phyloP scores from a whole-genome alignment of 108 stramenopile genomes.

The Parietichytrium sp. region DNA sequence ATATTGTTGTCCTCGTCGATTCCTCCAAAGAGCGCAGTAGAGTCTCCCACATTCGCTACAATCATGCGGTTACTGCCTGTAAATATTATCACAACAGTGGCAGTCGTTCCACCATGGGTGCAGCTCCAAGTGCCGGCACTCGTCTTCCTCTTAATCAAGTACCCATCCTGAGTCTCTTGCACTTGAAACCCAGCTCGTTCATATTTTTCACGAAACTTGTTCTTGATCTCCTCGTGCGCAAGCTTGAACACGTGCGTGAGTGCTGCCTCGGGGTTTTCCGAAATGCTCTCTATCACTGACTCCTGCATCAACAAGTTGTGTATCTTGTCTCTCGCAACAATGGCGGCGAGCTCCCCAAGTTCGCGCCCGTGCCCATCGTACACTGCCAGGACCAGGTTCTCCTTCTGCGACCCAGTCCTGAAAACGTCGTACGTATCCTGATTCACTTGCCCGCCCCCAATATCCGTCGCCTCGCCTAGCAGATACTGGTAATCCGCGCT shows the following conservation, averaged over 20 bases:
- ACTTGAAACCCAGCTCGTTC: conserved; percentile 41
- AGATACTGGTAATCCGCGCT: background rate
- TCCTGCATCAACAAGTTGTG: background rate
- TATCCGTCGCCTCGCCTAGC: conserved; percentile 37
- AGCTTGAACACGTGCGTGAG: background rate
- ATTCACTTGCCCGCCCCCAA: conserved; percentile 42
- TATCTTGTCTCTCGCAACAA: conserved; percentile 29
- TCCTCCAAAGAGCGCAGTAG: conserved; percentile 42
- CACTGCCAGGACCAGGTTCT: conserved; percentile 42
- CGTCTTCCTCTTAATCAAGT: conserved; percentile 36
- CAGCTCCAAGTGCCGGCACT: background rate
- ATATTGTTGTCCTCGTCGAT: background rate
- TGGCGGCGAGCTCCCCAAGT: conserved; percentile 44
- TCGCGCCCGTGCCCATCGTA: conserved; percentile 56
- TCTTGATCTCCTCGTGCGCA: conserved; percentile 40
- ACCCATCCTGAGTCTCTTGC: conserved; percentile 38
- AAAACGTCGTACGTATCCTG: conserved; percentile 51
- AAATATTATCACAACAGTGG: conserved; percentile 42
- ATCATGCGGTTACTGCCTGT: conserved; percentile 11
- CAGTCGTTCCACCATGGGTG: conserved; percentile 51
- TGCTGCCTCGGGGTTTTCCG: background rate
- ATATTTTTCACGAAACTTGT: conserved; percentile 27
- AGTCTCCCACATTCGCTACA: conserved; percentile 51
- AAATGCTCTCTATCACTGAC: background rate
- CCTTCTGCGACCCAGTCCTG: background rate